Base-by-base conservation (phyloP, 2,329 filamentous ascomycete species). In the Aphanoascus verrucosus region DNA sequence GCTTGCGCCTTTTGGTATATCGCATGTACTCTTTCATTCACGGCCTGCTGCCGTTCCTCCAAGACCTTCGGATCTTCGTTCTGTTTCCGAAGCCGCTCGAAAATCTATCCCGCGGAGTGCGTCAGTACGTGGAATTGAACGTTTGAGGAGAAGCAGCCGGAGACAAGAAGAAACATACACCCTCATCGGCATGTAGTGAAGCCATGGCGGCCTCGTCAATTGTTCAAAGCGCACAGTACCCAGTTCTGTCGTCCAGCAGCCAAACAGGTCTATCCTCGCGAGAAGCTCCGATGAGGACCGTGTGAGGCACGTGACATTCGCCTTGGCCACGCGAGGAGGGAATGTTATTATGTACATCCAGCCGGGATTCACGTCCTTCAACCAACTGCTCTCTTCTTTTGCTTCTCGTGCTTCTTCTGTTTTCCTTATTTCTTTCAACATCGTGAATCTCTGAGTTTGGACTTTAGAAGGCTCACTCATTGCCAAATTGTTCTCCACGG, bases 1-100 rank as follows among this genome's bases (percentile, higher is more conserved):
- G 77, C 68, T 64, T 86, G 82, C 17, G 81, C 78, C 65, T 80
- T 81, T 60, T 79, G 73, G 58, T 81, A 77, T 56, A 82, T 80
- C 23, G 74, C 72, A 59, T 76, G 71, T 19, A 80, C 71, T 49
- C 79, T 75, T 62, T 79, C 77, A 65, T 80, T 79, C 63, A 83
- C 69, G 54, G 79, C 78, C 61, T 78, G 75, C 61, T 83, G 75
- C 58, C 79, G 75, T 63, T 80, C 76, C 66, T 82, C 77, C 58
- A 77, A 67, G 59, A 79, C 73, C 62, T 78, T 76, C 20, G 79
- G 74, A 67, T 85, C 79, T 57, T 76, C 69, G 61, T 76, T 77
- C 64, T 78, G 74, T 67, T 75, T 76, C 61, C 52, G 58, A 40
- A 82, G 73, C 65, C 74, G 74, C 64, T 79, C 75, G 71, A 83